Evolutionary conservation across 1,139 yeast genomes (phyloP), one percentile per base, ranked within the genome.

Genomic region (Citeromyces hawaiiensis): DNA sequence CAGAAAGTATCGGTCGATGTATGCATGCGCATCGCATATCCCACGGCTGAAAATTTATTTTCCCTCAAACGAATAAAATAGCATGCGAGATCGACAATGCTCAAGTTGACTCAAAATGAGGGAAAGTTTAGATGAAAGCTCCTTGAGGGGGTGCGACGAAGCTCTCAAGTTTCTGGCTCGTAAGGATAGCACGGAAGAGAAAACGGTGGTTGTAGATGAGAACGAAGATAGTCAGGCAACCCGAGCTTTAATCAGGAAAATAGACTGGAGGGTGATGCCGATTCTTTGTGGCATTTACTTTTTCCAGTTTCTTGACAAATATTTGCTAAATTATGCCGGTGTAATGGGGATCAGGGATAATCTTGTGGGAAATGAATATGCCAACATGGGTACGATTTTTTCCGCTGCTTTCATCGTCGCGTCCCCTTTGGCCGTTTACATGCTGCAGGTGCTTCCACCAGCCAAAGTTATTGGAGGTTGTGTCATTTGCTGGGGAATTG

Each of bases 231-330:
- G 15, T 8, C n/a, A 17, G 2, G 13, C 35, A 33, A 17, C 35
- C 8, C 55, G 54, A 25, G 54, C 47, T 38, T 50, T 70, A 15
- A 54, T 63, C n/a, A 46, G 69, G 42, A 77, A 75, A 49, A 68
- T 74, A 31, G 83, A 76, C 51, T 38, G 65, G 18, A 67, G 57
- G 47, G 51, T 78, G 49, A 57, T 72, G 49, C 74, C 82, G 0
- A 44, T 76, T 21, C 63, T 76, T 65, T 61, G 67, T 40, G 52
- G 60, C 14, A 56, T 63, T 36, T 67, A 67, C 47, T 61, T 66
- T 37, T 52, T 66, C 21, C 72, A 67, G 47, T 66, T 62, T 44
- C 53, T 68, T 37, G 73, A 68, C 47, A 67, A 67, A 46, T 52
- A 63, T 16, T 53, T 62, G n/a, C 51, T 67, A 18, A 64, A 66